Conservation (phyloP, 768 basidiomycete genomes). For the Austroboletus eburneus region DNA sequence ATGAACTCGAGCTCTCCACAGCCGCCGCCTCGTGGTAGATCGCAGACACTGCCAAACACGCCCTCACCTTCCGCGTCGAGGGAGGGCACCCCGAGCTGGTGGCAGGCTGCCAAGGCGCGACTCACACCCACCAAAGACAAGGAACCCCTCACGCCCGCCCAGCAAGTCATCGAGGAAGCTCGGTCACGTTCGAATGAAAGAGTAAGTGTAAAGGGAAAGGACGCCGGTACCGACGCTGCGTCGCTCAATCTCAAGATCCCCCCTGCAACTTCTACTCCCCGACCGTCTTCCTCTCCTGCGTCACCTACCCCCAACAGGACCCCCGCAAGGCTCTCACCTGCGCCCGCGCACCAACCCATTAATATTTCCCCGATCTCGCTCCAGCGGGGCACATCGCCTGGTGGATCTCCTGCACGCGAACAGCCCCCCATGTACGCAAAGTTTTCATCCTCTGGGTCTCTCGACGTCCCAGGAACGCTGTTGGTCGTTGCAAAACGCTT, state of each 20-base stretch:
- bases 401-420: slow-evolving; percentile 38
- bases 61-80: slow-evolving; percentile 66
- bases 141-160: slow-evolving; percentile 75
- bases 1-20: slow-evolving; percentile 38
- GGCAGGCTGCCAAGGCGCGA: slow-evolving; percentile 67
- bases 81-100: slow-evolving; percentile 59
- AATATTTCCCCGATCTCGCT: slow-evolving; percentile 66
- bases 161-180: slow-evolving; percentile 73
- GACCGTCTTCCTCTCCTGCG: slow-evolving; percentile 47
- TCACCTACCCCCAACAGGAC: slow-evolving; percentile 55
- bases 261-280: slow-evolving; percentile 42
- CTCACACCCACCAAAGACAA: slow-evolving; percentile 77
- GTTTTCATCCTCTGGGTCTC: slow-evolving; percentile 62
- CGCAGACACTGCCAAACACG: slow-evolving; percentile 51
- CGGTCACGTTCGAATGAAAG: slow-evolving; percentile 62
- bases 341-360: slow-evolving; percentile 39
- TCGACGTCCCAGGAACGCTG: slow-evolving; percentile 73
- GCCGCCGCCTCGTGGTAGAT: slow-evolving; percentile 59
- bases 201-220: slow-evolving; percentile 38
- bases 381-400: slow-evolving; percentile 42
- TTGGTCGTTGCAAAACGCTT: slow-evolving; percentile 71
- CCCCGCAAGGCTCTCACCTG: slow-evolving; percentile 28
- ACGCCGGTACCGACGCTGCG: slow-evolving; percentile 48
- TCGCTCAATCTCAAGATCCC: slow-evolving; percentile 52
- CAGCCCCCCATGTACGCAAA: slow-evolving; percentile 73